Evolutionary conservation across 371 early-diverging fungal genomes (phyloP), one percentile per base, ranked within the genome.

Genomic region (Coemansia sp.): DNA sequence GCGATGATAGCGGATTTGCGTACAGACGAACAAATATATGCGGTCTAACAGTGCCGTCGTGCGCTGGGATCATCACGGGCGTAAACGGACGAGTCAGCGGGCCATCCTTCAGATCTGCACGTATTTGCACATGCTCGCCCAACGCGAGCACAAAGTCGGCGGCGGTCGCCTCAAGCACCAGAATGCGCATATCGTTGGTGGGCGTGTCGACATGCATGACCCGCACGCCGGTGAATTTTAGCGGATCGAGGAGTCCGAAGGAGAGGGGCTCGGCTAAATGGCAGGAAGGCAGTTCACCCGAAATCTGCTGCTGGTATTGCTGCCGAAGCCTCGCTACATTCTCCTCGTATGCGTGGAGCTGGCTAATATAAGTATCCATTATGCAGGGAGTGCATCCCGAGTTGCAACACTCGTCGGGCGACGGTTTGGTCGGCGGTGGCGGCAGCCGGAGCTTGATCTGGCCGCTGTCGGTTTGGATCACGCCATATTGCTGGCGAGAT

Each of bases 321-420:
- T 14, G n/a, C 10, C 48, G 48, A 24, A 63, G 50, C n/a, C 29
- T 40, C 12, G 33, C 34, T 1, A 51, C 58, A 2, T 32, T 40
- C 4, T 38, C 6, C 1, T 44, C 10, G 34, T 72, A 48, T 18
- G 46, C 63, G 5, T 16, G 32, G 0, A 64, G 49, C 5, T 57
- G 58, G 5, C 62, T 69, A 33, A 40, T 40, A 42, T 75, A 75
- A 7, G 69, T 66, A 39, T 69, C 69, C 18, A 66, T 33, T 12
- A 75, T 69, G 43, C 75, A 75, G 12, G 75, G 75, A 16, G 69
- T 66, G 63, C 75, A 75, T 12, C 75, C 75, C 3, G 62, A 60
- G 32, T 62, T 32, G 60, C 75, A 75, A 63, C 75, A 75, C 31
- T 75, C 75, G 10, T 59, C 66, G 38, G 62, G 37, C 0, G 12